phyloP scores from a whole-genome alignment of 148 eudicot species.

The Agrostemma githago region DNA sequence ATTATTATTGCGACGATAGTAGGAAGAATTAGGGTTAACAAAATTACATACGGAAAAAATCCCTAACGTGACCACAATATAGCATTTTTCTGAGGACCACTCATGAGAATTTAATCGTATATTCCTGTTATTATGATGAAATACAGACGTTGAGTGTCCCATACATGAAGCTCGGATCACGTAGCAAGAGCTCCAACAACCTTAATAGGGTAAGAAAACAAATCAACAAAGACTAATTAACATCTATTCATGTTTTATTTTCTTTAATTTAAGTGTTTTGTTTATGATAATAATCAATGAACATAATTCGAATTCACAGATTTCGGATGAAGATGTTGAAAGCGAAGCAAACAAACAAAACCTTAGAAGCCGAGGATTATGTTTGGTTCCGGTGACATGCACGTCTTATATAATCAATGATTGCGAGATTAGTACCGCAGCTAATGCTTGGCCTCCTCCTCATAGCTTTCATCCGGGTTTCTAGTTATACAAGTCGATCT shows the following conservation, averaged over 20 bases:
- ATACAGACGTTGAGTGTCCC: slow-evolving; percentile 84
- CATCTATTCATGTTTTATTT: neutral
- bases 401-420: slow-evolving; percentile 55
- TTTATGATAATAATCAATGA: neutral
- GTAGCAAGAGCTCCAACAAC: slow-evolving; percentile 39
- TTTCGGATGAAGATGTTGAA: slow-evolving; percentile 26
- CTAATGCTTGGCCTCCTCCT: slow-evolving; percentile 42
- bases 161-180: slow-evolving; percentile 69
- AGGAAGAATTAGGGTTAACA: neutral
- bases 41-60: too few relatives aligned
- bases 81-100: neutral
- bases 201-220: slow-evolving; percentile 41
- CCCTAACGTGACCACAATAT: neutral
- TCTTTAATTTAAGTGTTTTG: neutral
- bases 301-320: slow-evolving; percentile 19
- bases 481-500: neutral
- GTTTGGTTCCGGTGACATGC: slow-evolving; percentile 73
- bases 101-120: neutral
- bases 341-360: slow-evolving; percentile 33
- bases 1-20: too few relatives aligned
- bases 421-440: slow-evolving; percentile 41
- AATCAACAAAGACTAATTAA: neutral
- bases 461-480: slow-evolving; percentile 30
- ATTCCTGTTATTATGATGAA: neutral
- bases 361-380: slow-evolving; percentile 70